Evolutionary conservation across 2,329 filamentous ascomycete genomes (phyloP).

Genomic region (Chaetomium olivaceum): DNA sequence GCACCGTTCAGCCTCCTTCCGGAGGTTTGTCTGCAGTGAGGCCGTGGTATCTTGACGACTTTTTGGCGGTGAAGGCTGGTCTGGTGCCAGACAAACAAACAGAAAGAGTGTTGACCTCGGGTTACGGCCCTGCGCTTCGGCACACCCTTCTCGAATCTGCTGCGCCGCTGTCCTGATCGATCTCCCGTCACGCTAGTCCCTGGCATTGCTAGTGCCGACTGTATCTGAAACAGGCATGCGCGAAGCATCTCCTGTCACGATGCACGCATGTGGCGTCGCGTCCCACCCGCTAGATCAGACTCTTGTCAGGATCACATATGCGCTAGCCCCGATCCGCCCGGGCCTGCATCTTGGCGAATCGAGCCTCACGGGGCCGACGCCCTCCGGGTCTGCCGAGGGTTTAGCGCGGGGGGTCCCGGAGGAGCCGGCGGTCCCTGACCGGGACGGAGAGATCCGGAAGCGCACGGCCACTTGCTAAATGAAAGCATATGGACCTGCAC

Average conservation of each 20-base stretch:
- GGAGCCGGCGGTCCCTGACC: constrained; percentile 2
- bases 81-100: not conserved
- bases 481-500: not conserved
- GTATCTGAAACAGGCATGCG: constrained; percentile 17
- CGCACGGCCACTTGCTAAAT: constrained; percentile 11
- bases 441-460: constrained; percentile 11
- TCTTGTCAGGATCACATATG: constrained; percentile 18
- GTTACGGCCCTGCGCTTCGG: constrained; percentile 19
- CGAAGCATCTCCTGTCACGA: constrained; percentile 13
- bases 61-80: not conserved
- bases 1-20: constrained; percentile 13
- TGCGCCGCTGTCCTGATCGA: constrained; percentile 8
- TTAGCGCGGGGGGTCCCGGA: not conserved
- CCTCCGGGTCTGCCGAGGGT: constrained; percentile 12
- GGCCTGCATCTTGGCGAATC: constrained; percentile 22
- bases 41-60: too few species aligned
- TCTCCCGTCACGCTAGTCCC: constrained; percentile 13
- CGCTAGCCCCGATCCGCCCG: constrained; percentile 24
- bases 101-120: not conserved
- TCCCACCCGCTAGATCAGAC: constrained; percentile 11
- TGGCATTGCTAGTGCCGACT: constrained; percentile 5
- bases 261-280: constrained; percentile 21
- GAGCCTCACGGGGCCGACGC: constrained; percentile 15
- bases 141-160: constrained; percentile 12
- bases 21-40: constrained; percentile 3